Evolutionary conservation across 169 alveolate genomes (phyloP).

Genomic region (Plasmodium gallinaceum): DNA sequence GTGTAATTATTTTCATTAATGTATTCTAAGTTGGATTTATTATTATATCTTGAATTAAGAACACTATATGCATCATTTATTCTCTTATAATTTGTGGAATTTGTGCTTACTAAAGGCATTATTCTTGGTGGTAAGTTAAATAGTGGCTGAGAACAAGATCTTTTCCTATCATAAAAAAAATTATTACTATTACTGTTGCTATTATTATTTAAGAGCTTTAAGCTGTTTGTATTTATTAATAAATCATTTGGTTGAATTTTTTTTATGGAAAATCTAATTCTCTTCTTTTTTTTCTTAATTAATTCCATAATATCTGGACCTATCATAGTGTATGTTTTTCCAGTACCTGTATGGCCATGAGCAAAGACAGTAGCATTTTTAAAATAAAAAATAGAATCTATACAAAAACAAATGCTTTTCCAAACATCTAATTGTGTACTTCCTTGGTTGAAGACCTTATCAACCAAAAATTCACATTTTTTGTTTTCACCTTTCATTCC

Average conservation of each 20-base stretch:
- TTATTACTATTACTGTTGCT: conserved; percentile 55
- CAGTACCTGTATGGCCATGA: conserved; percentile 88
- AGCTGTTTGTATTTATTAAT: conserved; percentile 45
- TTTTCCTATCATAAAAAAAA: conserved; percentile 59
- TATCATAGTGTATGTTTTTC: conserved; percentile 84
- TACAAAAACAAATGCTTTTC: conserved; percentile 78
- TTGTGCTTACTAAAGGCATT: conserved; percentile 38
- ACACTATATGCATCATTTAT: conserved; percentile 18
- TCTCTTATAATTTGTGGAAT: conserved; percentile 34
- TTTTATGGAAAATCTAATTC: not conserved
- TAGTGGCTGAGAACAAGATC: conserved; percentile 76
- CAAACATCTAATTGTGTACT: conserved; percentile 81
- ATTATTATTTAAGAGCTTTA: conserved; percentile 44
- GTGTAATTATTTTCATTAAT: conserved; percentile 51
- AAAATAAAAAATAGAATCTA: conserved; percentile 78
- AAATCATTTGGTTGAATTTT: conserved; percentile 28
- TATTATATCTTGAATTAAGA: conserved; percentile 21
- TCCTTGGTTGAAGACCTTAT: conserved; percentile 77
- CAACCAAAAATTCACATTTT: conserved; percentile 77
- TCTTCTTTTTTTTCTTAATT: conserved; percentile 60
- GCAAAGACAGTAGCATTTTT: conserved; percentile 84
- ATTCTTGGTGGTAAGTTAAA: conserved; percentile 60
- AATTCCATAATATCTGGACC: conserved; percentile 84
- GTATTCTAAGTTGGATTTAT: conserved; percentile 24
- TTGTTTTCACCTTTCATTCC: conserved; percentile 52